These are phyloP conservation scores for Monoraphidium neglectum DNA, from an alignment of 139 green algal species.

Conservation along the genomic window DNA sequence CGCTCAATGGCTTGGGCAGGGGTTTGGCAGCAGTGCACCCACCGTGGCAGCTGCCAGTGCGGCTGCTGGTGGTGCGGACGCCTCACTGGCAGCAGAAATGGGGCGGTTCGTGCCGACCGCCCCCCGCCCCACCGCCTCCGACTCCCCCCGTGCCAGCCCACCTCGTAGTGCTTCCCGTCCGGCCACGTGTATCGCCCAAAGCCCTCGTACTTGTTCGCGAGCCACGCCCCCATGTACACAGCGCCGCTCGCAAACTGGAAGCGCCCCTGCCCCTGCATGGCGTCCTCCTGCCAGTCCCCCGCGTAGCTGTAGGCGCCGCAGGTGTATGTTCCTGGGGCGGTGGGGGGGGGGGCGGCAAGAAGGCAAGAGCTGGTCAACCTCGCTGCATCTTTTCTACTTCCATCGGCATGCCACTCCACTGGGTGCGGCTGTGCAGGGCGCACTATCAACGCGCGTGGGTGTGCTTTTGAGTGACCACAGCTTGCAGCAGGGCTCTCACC, in stretches of 20 bases:
- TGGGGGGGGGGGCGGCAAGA: not conserved
- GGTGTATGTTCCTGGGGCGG: conserved; percentile 33
- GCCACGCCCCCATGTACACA: conserved; percentile 53
- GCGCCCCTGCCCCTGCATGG: conserved; percentile 57
- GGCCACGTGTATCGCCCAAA: conserved; percentile 52
- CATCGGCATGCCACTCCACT: no score
- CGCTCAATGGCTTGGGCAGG: not conserved
- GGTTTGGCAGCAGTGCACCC: not conserved
- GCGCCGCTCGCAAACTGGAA: conserved; percentile 57
- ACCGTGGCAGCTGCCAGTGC: not conserved
- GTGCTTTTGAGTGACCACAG: no score
- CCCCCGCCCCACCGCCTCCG: conserved; percentile 34
- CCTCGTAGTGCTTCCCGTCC: conserved; percentile 36
- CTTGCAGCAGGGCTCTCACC: no score
- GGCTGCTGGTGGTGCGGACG: not conserved
- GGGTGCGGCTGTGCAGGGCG: no score
- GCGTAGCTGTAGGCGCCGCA: conserved; percentile 40
- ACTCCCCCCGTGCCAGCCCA: conserved; percentile 25
- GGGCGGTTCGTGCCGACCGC: conserved; percentile 30
- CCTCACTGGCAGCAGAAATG: conserved; percentile 28
- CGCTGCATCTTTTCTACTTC: no score
- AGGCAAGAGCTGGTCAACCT: no score
- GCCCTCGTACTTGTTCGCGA: conserved; percentile 56
- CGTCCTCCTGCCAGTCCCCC: conserved; percentile 45
- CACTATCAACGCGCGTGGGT: no score